These are phyloP conservation scores for Candida rishiriensis DNA, from an alignment of 805 yeast genomes.

Conservation along the genomic window DNA sequence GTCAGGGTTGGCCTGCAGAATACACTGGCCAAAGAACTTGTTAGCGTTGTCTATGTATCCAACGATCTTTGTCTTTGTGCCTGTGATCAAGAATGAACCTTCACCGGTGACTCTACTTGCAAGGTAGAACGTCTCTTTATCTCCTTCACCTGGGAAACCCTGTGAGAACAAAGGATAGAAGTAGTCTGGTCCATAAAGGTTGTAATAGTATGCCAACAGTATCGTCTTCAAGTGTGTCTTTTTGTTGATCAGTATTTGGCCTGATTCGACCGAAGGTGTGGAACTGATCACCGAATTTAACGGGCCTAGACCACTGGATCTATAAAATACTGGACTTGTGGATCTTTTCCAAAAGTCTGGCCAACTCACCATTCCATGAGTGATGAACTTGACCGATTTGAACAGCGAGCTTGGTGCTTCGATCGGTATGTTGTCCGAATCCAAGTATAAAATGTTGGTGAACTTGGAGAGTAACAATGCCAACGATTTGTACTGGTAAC, in stretches of 20 bases:
- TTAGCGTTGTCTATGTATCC: constrained; percentile 25
- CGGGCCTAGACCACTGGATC: constrained; percentile 40
- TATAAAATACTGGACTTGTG: constrained; percentile 49
- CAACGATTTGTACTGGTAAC: constrained; percentile 48
- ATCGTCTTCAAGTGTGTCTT: constrained; percentile 54
- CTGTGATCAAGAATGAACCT: constrained; percentile 24
- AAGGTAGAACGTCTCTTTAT: constrained; percentile 70
- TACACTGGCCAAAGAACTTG: constrained; percentile 27
- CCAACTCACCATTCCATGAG: constrained; percentile 51
- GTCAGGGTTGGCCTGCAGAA: constrained; percentile 27
- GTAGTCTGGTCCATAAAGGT: constrained; percentile 59
- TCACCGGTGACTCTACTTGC: constrained; percentile 49
- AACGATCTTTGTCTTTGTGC: constrained; percentile 27
- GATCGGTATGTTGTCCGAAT: constrained; percentile 46
- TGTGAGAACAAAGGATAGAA: constrained; percentile 68
- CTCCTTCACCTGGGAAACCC: constrained; percentile 77
- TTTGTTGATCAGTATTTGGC: constrained; percentile 62
- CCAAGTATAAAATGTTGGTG: constrained; percentile 43
- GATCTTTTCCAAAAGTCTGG: constrained; percentile 69
- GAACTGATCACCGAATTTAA: constrained; percentile 30
- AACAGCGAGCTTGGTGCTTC: constrained; percentile 38
- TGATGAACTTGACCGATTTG: constrained; percentile 36
- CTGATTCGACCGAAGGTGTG: constrained; percentile 65
- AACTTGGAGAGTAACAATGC: constrained; percentile 43
- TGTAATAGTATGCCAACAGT: constrained; percentile 58